Evolutionary conservation across 139 green algal genomes (phyloP).

Genomic region (Edaphochlamys debaryana): DNA sequence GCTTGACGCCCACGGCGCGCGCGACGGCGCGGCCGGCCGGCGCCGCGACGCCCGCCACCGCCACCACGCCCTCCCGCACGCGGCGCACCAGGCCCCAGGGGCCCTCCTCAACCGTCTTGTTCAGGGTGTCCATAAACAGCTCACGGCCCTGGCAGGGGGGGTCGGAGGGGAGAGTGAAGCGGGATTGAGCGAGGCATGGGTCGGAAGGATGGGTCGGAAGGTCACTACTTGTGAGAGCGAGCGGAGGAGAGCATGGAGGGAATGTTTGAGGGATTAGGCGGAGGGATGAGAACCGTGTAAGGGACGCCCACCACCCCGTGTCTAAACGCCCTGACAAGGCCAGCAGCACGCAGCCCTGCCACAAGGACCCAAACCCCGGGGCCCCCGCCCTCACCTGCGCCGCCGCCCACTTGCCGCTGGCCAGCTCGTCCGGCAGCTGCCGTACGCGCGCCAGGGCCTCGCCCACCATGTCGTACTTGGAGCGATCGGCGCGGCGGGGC

Average conservation of each 20-base stretch:
- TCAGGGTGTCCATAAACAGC: constrained; percentile 1
- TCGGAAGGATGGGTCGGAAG: no score
- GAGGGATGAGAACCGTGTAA: no score
- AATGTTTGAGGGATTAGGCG: no score
- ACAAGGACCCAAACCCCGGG: no score
- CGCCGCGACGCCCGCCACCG: background rate
- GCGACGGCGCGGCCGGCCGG: background rate
- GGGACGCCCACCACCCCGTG: no score
- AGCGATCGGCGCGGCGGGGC: no score
- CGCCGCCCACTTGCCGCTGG: background rate
- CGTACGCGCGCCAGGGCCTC: background rate
- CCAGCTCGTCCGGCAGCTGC: background rate
- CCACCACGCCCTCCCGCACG: background rate
- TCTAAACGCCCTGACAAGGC: no score
- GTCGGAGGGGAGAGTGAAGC: no score
- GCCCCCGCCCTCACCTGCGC: no score
- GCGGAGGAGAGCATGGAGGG: no score
- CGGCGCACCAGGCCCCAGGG: background rate
- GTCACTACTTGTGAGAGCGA: no score
- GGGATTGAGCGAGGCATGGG: background rate
- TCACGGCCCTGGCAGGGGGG: constrained; percentile 4
- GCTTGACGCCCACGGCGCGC: background rate
- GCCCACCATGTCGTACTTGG: constrained; percentile 28
- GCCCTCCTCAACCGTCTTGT: background rate
- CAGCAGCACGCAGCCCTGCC: no score